A percentile compares a stretch with the other conserved stretches of the same genome.
These are phyloP conservation scores for Drechslerella coelobrocha DNA, from an alignment of 2,329 filamentous ascomycete genomes.

Conservation along the genomic window DNA sequence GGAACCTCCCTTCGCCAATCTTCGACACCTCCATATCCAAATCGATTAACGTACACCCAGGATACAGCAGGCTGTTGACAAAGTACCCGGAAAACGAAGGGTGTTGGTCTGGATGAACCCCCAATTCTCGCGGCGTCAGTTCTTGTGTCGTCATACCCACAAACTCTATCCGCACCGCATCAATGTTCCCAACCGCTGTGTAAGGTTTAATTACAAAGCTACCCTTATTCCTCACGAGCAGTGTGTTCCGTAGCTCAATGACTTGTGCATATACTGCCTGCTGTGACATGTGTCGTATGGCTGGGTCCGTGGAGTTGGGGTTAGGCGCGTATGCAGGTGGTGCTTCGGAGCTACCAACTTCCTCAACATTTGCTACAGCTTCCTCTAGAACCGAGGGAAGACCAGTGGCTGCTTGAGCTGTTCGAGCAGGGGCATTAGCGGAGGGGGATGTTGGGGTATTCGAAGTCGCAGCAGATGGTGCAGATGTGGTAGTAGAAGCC, in stretches of 20 bases:
- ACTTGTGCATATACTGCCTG: conserved; percentile 44
- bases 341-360: conserved; percentile 31
- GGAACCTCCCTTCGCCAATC: conserved; percentile 41
- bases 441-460: conserved; percentile 36
- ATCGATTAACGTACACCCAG: conserved; percentile 41
- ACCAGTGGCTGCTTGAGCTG: conserved; percentile 28
- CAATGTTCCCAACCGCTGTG: conserved; percentile 41
- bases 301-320: conserved; percentile 38
- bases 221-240: conserved; percentile 38
- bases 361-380: conserved; percentile 46
- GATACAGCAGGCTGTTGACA: conserved; percentile 41
- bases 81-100: conserved; percentile 46
- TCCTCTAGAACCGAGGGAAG: conserved; percentile 39
- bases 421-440: conserved; percentile 23
- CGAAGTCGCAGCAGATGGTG: conserved; percentile 5
- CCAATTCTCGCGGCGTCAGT: conserved; percentile 30
- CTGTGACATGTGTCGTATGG: conserved; percentile 44
- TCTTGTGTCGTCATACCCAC: conserved; percentile 46
- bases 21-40: conserved; percentile 48
- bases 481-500: conserved; percentile 4
- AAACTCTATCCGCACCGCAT: conserved; percentile 41
- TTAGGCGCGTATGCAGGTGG: conserved; percentile 45
- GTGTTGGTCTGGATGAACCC: conserved; percentile 43
- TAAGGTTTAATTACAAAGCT: conserved; percentile 49
- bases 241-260: conserved; percentile 38